Conservation (phyloP, 768 basidiomycete genomes). For the Phylloporus arenicola region DNA sequence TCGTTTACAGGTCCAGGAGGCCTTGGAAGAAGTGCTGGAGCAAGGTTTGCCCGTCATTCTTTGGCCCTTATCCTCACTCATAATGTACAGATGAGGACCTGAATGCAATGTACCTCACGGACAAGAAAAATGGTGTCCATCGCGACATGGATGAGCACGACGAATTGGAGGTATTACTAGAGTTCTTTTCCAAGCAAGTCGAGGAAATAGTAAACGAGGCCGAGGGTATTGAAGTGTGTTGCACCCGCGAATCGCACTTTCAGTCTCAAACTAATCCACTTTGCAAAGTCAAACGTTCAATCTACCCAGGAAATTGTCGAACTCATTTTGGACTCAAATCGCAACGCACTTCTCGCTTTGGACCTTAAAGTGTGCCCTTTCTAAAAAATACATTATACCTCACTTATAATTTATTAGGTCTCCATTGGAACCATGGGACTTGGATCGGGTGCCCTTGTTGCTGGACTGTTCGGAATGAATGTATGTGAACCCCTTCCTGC, state of each 20-base stretch:
- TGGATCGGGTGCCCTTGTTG: conserved; percentile 83
- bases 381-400: neutral
- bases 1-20: conserved; percentile 68
- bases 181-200: conserved; percentile 93
- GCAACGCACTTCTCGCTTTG: conserved; percentile 85
- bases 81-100: conserved; percentile 76
- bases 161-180: conserved; percentile 88
- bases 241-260: neutral
- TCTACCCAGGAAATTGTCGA: conserved; percentile 98
- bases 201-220: conserved; percentile 95
- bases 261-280: neutral
- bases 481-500: conserved; percentile 43
- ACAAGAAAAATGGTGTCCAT: conserved; percentile 61
- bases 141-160: conserved; percentile 79
- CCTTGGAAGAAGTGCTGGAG: conserved; percentile 85
- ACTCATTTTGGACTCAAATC: conserved; percentile 91
- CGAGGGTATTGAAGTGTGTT: conserved; percentile 71
- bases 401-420: conserved; percentile 41
- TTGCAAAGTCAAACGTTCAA: conserved; percentile 70
- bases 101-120: conserved; percentile 91
- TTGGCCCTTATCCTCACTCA: neutral
- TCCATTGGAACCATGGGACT: conserved; percentile 95
- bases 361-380: conserved; percentile 67
- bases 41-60: conserved; percentile 53
- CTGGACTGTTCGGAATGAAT: conserved; percentile 96